Conservation (phyloP, 2,329 filamentous ascomycete genomes). For the Fusarium devonianum region DNA sequence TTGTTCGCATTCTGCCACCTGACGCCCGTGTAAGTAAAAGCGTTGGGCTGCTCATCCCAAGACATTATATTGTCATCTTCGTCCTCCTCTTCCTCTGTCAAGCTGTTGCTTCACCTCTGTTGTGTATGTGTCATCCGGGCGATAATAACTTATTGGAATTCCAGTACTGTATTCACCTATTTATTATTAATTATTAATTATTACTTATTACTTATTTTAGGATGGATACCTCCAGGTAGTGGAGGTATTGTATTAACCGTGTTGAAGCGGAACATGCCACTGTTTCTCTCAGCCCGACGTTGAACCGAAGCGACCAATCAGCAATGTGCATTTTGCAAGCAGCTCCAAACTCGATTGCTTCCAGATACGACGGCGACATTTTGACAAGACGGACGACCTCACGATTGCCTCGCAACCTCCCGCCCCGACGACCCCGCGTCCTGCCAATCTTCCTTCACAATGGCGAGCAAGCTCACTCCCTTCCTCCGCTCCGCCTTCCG, state of each 20-base stretch:
- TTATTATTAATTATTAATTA: too few relatives aligned
- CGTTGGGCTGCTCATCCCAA: not conserved
- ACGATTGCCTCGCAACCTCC: constrained; percentile 34
- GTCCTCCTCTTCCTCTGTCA: not conserved
- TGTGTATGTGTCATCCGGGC: not conserved
- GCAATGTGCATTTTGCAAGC: constrained; percentile 45
- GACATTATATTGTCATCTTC: not conserved
- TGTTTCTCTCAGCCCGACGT: constrained; percentile 41
- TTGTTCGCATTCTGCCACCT: not conserved
- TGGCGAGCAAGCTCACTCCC: constrained; percentile 86
- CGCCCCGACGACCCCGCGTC: constrained; percentile 30
- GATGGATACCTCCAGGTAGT: too few relatives aligned
- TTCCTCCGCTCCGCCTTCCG: constrained; percentile 74
- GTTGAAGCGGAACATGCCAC: too few relatives aligned
- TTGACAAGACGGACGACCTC: constrained; percentile 43
- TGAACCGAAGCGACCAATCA: constrained; percentile 46
- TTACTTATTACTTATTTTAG: too few relatives aligned
- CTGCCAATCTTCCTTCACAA: constrained; percentile 48
- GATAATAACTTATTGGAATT: too few relatives aligned
- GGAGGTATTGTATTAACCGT: too few relatives aligned
- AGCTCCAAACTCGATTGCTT: constrained; percentile 41
- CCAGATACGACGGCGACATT: constrained; percentile 44
- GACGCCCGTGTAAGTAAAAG: not conserved
- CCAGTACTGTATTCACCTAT: too few relatives aligned
- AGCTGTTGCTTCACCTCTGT: not conserved